Conservation (phyloP, 257 asterid species). For the Paulownia fortunei region DNA sequence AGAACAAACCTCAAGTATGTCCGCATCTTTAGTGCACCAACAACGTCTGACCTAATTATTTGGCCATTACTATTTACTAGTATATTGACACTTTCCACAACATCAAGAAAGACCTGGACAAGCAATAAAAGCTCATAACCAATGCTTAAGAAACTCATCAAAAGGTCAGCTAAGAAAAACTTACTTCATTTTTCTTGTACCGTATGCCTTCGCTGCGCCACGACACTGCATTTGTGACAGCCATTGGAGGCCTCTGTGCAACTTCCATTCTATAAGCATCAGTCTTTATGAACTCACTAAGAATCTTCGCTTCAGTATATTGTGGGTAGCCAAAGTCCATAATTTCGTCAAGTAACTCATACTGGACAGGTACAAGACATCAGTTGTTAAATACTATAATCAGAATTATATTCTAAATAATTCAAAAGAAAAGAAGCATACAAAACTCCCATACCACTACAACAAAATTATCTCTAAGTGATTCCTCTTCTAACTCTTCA, state of each 20-base stretch:
- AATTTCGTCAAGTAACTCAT: slow-evolving; percentile 98
- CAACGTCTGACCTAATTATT: slow-evolving; percentile 92
- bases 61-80: slow-evolving; percentile 98
- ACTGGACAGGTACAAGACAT: slow-evolving; percentile 50
- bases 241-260: slow-evolving; percentile 99
- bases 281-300: slow-evolving; percentile 98
- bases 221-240: slow-evolving; percentile 99
- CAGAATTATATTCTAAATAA: not conserved
- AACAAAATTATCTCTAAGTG: slow-evolving; percentile 96
- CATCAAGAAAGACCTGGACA: slow-evolving; percentile 94
- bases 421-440: slow-evolving; percentile 17
- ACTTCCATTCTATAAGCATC: slow-evolving; percentile 99
- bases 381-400: slow-evolving; percentile 8
- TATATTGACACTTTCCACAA: slow-evolving; percentile 97
- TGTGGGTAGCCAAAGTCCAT: slow-evolving; percentile 99
- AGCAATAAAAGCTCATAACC: slow-evolving; percentile 29
- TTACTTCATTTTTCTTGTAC: slow-evolving; percentile 95
- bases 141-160: slow-evolving; percentile 22
- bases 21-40: slow-evolving; percentile 98
- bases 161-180: slow-evolving; percentile 29
- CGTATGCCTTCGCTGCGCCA: slow-evolving; percentile 99
- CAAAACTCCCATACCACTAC: slow-evolving; percentile 78
- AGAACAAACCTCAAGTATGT: slow-evolving; percentile 83
- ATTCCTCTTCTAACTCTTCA: slow-evolving; percentile 97
- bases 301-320: slow-evolving; percentile 96